Base-by-base conservation (phyloP, 495 filamentous ascomycete species). In the Penicillium egyptiacum region DNA sequence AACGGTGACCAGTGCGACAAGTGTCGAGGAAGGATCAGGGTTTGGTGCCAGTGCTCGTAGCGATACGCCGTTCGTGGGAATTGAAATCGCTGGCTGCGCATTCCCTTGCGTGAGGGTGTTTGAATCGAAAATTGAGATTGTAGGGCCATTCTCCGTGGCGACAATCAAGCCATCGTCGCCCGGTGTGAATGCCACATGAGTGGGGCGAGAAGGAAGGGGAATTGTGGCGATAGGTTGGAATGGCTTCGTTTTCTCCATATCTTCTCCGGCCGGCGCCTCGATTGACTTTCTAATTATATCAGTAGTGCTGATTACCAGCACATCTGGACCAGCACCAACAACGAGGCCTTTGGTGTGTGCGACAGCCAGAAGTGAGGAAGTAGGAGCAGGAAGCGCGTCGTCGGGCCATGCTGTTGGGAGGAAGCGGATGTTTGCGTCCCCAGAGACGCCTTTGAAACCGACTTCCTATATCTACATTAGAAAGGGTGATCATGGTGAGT, bases 111-210 rank as follows among this genome's bases (percentile, higher is more conserved):
- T 65, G 19, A 98, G 74, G 17, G 77, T 75, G 41, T 85, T 72
- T 17, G 89, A 85, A 41, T 92, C 80, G 67, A 94, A 97, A 16
- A 96, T 83, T 3, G 88, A 88, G 37, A 99, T 75, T 10, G 91
- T 91, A 26, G 91, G 85, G 5, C 91, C 90, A 56, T 80, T 80
- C 68, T 96, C 90, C 9, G 90, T 91, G 6, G 89, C 88, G 14
- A 98, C 74, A 20, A 96, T 83, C 45, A 99, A 76, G 55, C 87
- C 92, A 50, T 83, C 83, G 67, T 96, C 95, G 61, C 91, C 87
- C 45, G 88, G 83, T 0, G 90, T 91, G 65, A 98, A 99, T 25
- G 87, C 88, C 8, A 98, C 79, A 70, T 99, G 95, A 5, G 91
- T 93, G 43, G 96, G 82, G 61, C 89, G 81, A 60, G 86, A 81